Conservation (phyloP, 176 grass and related monocot genomes). For the Rhynchospora pubera region DNA sequence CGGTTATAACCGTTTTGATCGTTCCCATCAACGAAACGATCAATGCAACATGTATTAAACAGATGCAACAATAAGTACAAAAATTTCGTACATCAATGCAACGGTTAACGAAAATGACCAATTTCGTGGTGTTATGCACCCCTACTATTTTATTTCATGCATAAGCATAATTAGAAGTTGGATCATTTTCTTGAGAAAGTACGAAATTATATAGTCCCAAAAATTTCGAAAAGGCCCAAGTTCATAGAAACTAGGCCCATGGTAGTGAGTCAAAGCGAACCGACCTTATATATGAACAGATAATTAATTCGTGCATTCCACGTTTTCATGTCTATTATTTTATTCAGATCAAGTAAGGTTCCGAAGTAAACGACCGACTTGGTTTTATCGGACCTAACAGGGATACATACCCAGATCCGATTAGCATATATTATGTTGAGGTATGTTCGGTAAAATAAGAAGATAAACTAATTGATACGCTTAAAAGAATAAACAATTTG, state of each 20-base stretch:
- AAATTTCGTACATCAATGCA: too few species aligned
- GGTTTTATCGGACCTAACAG: neutral
- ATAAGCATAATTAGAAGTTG: neutral
- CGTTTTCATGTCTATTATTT: neutral
- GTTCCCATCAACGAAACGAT: too few species aligned
- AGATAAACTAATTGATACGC: neutral
- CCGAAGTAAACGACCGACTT: neutral
- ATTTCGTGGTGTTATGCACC: too few species aligned
- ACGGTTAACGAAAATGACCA: too few species aligned
- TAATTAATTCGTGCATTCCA: conserved; percentile 8
- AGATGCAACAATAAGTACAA: too few species aligned
- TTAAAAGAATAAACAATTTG: neutral
- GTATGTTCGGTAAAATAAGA: too few species aligned
- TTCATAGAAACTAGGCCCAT: neutral
- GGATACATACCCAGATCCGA: neutral
- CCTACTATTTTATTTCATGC: too few species aligned
- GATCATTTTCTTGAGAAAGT: neutral
- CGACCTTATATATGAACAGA: neutral
- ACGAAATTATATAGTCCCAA: neutral
- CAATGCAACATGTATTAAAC: too few species aligned
- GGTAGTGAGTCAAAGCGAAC: neutral
- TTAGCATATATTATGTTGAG: too few species aligned
- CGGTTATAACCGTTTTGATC: too few species aligned
- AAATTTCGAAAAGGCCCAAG: neutral
- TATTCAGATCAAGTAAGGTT: neutral